Percentiles rank a stretch among this genome's conserved stretches.
phyloP scores from a whole-genome alignment of 1,284 basidiomycete genomes.

The Ceratobasidium sp. region DNA sequence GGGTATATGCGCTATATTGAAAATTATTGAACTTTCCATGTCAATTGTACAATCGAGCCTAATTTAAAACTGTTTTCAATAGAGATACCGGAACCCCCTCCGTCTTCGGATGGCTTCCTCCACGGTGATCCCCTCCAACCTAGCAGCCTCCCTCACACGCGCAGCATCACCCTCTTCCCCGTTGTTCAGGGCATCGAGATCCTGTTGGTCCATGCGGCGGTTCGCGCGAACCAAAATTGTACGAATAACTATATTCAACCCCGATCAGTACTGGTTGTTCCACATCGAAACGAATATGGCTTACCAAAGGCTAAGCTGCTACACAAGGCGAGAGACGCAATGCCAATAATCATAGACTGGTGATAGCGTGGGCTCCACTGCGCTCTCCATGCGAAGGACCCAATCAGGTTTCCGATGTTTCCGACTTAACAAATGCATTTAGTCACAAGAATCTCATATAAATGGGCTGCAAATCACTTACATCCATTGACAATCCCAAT shows the following conservation, averaged over 20 bases:
- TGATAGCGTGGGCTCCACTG: conserved; percentile 64
- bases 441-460: neutral
- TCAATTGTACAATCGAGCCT: neutral
- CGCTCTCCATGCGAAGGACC: conserved; percentile 65
- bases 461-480: conserved; percentile 17
- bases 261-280: conserved; percentile 13
- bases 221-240: conserved; percentile 61
- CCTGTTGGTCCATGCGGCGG: conserved; percentile 60
- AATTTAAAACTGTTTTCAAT: conserved; percentile 50
- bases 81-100: conserved; percentile 63
- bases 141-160: conserved; percentile 56
- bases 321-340: conserved; percentile 58
- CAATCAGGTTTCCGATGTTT: conserved; percentile 60
- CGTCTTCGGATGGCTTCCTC: conserved; percentile 63
- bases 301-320: conserved; percentile 57
- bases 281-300: conserved; percentile 48
- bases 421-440: conserved; percentile 50
- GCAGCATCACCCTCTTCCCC: conserved; percentile 54
- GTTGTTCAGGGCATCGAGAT: conserved; percentile 58
- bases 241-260: conserved; percentile 58
- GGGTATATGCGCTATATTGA: neutral
- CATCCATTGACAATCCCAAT: conserved; percentile 60
- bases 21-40: neutral
- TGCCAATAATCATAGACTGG: conserved; percentile 63
- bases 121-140: conserved; percentile 63